Base-by-base conservation (phyloP, 148 eudicot species). In the Silene conica region DNA sequence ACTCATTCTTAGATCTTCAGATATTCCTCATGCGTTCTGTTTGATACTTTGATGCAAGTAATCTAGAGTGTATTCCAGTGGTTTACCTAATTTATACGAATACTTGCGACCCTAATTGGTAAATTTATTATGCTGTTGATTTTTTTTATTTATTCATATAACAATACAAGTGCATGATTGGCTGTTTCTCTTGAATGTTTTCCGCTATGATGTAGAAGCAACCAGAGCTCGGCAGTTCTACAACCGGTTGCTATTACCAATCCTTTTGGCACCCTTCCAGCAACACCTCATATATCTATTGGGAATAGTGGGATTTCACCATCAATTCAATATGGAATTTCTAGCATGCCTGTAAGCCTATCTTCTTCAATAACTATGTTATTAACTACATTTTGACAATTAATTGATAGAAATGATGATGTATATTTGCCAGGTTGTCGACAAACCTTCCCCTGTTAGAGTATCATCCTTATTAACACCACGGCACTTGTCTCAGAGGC, bases 261-360 rank as follows among this genome's bases (percentile, higher is more conserved):
- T 83, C 98, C 98, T 50, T 94, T 94, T 85, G 98, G 98, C 71
- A 88, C 86, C 69, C 84, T 94, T 72, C 98, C 98, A 63, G 87
- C 97, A 34, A 82, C 88, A 88, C 98, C 98, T 65, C 92, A 88
- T 73, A 89, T 94, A 83, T 92, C 97, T 74, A 87, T 92, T 84
- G 96, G 92, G 22, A 92, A 87, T 74, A 70, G 79, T 21, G 96
- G 98, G 74, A 77, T 89, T 67, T 83, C 97, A 74, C 86, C 92
- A 71, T 84, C 96, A 64, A 80, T 94, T 77, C 98, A 94, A 77
- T 94, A 91, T 85, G 98, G 98, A 82, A 89, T 91, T 74, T 88
- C 97, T 69, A 91, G 87, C 82, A 79, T 94, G 88, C 98, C 98
- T 50, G 98, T 94, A 84, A 83, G 84, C 63, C 59, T 77, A 46